Percentiles rank a stretch among this genome's conserved stretches.
Conservation (phyloP, 2,329 filamentous ascomycete species). For the Aspergillus sp. region DNA sequence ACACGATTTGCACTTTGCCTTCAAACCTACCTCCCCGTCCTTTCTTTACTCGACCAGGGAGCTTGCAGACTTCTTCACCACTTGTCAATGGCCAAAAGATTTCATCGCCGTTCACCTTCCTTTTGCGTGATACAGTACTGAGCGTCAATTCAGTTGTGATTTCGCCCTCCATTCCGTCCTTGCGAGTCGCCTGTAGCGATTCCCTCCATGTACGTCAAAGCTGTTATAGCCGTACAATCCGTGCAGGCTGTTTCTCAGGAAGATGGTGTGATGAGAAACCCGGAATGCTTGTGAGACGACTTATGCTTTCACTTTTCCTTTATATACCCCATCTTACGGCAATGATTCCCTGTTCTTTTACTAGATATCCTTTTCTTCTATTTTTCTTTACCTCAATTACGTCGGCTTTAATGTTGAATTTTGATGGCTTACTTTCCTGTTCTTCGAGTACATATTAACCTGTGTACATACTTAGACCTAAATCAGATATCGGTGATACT, state of each 20-base stretch:
- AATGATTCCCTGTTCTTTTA: constrained; percentile 14
- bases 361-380: constrained; percentile 1
- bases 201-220: not conserved
- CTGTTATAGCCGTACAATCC: not conserved
- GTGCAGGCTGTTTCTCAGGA: not conserved
- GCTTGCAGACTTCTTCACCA: no score
- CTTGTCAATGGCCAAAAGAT: no score
- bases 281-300: constrained; percentile 13
- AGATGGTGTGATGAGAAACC: not conserved
- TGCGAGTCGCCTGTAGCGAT: no score
- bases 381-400: constrained; percentile 1
- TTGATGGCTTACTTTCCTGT: not conserved
- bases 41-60: no score
- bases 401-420: no score
- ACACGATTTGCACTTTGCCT: constrained; percentile 6
- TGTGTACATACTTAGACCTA: constrained; percentile 23
- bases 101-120: no score
- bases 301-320: constrained; percentile 17
- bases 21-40: not conserved
- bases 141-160: no score
- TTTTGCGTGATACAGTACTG: no score
- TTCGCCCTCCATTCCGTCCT: no score
- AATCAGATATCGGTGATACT: not conserved
- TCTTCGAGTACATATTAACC: constrained; percentile 19
- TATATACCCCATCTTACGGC: constrained; percentile 24